These are phyloP conservation scores for Cytospora mali DNA, from an alignment of 2,329 filamentous ascomycete genomes.

Conservation along the genomic window DNA sequence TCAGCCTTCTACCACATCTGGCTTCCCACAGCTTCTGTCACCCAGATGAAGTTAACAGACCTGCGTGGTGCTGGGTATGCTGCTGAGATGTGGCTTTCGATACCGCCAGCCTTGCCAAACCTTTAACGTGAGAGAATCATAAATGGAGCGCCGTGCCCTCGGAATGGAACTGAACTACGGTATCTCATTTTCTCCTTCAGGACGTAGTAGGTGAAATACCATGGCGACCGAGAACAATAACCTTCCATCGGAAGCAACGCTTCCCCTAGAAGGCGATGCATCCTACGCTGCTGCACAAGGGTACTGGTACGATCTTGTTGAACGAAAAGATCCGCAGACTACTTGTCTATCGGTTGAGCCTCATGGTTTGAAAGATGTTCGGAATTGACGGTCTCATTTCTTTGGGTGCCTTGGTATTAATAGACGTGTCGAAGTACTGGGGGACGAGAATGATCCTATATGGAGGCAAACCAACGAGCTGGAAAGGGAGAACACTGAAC, in stretches of 20 bases:
- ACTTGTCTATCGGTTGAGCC: conserved; percentile 11
- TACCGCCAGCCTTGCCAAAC: conserved; percentile 7
- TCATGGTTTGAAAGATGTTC: conserved; percentile 9
- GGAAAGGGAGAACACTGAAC: conserved; percentile 14
- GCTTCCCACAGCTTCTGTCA: neutral
- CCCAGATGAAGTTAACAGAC: neutral
- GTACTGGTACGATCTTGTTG: neutral
- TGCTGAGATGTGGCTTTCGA: neutral
- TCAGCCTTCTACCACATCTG: conserved; percentile 3
- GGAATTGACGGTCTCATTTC: conserved; percentile 18
- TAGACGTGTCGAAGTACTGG: conserved; percentile 9
- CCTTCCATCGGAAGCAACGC: neutral
- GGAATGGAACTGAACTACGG: neutral
- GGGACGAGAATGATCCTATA: neutral
- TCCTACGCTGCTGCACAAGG: conserved; percentile 5
- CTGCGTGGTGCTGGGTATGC: neutral
- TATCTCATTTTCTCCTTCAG: neutral
- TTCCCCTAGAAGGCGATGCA: neutral
- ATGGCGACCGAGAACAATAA: neutral
- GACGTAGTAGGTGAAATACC: neutral
- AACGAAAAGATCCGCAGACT: neutral
- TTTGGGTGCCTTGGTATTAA: conserved; percentile 20
- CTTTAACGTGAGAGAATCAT: neutral
- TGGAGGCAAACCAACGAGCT: conserved; percentile 7
- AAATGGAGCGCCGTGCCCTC: neutral